phyloP scores from a whole-genome alignment of 371 early-diverging fungal genomes.

The Lichtheimia ramosa region DNA sequence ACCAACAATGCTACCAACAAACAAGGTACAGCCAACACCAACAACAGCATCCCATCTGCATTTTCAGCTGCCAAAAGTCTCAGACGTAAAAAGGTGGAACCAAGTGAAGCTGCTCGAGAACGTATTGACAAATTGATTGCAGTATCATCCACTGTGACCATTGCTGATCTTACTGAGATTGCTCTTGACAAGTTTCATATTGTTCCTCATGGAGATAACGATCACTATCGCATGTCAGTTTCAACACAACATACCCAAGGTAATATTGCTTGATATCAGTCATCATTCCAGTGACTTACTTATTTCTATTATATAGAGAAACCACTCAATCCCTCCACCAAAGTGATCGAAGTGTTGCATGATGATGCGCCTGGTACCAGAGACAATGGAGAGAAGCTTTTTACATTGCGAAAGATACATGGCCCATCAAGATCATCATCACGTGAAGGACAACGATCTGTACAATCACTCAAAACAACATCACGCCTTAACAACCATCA shows the following conservation, averaged over 20 bases:
- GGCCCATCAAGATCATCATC: constrained; percentile 1
- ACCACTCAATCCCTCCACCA: constrained; percentile 11
- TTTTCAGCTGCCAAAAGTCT: background rate
- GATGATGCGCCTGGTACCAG: constrained; percentile 17
- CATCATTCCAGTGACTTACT: background rate
- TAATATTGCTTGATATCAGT: background rate
- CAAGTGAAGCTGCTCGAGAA: constrained; percentile 9
- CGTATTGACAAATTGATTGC: constrained; percentile 49
- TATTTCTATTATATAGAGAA: constrained; percentile 13
- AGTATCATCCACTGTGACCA: constrained; percentile 22
- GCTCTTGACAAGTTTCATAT: constrained; percentile 52
- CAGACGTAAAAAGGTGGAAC: constrained; percentile 16
- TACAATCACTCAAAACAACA: too few relatives aligned
- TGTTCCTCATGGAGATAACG: constrained; percentile 15
- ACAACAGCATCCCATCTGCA: background rate
- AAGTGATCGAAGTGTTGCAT: constrained; percentile 23
- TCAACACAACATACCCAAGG: constrained; percentile 12
- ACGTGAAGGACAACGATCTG: constrained; percentile 5
- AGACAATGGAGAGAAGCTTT: constrained; percentile 29
- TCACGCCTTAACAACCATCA: background rate
- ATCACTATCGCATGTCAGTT: constrained; percentile 18
- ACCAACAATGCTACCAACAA: constrained; percentile 6
- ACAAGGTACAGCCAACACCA: background rate
- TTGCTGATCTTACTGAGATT: constrained; percentile 32
- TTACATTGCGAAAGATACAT: constrained; percentile 27